Percentiles rank a stretch among this genome's conserved stretches.
These are phyloP conservation scores for Acephala macrosclerotiorum DNA, from an alignment of 2,329 filamentous ascomycete species.

Conservation along the genomic window DNA sequence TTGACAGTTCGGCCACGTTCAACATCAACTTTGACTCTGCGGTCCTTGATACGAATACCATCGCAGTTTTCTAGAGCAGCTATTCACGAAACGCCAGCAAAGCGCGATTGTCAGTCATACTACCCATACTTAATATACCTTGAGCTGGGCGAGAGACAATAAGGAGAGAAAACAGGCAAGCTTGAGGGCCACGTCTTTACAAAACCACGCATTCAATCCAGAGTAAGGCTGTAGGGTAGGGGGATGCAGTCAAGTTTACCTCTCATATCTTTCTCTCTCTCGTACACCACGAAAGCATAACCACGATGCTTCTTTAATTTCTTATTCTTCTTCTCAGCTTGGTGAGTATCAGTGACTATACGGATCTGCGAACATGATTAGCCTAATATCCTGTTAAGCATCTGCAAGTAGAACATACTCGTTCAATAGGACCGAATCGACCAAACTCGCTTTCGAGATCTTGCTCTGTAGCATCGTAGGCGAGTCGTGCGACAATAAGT, in stretches of 20 bases:
- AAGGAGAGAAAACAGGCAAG: constrained; percentile 47
- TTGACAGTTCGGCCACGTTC: constrained; percentile 94
- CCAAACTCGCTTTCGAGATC: constrained; percentile 95
- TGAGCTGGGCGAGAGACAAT: constrained; percentile 39
- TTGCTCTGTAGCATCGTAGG: constrained; percentile 86
- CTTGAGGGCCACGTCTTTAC: constrained; percentile 52
- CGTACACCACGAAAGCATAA: constrained; percentile 97
- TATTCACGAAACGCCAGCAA: constrained; percentile 67
- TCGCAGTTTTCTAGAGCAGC: constrained; percentile 89
- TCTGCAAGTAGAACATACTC: constrained; percentile 60
- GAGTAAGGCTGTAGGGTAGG: constrained; percentile 43
- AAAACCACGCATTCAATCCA: constrained; percentile 44
- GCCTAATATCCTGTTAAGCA: constrained; percentile 8
- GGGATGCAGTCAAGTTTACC: constrained; percentile 70
- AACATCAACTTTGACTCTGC: constrained; percentile 92
- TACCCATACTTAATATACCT: constrained; percentile 62
- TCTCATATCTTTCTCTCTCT: constrained; percentile 99
- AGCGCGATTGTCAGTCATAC: constrained; percentile 73
- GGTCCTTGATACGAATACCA: constrained; percentile 90
- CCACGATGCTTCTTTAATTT: constrained; percentile 84
- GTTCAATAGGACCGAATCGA: constrained; percentile 91
- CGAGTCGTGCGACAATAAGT: constrained; percentile 87
- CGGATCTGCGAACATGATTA: constrained; percentile 69
- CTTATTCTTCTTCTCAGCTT: constrained; percentile 73
- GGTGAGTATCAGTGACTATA: constrained; percentile 80